Evolutionary conservation across 2,329 filamentous ascomycete species (phyloP).

Genomic region (Fusarium incarnatum): DNA sequence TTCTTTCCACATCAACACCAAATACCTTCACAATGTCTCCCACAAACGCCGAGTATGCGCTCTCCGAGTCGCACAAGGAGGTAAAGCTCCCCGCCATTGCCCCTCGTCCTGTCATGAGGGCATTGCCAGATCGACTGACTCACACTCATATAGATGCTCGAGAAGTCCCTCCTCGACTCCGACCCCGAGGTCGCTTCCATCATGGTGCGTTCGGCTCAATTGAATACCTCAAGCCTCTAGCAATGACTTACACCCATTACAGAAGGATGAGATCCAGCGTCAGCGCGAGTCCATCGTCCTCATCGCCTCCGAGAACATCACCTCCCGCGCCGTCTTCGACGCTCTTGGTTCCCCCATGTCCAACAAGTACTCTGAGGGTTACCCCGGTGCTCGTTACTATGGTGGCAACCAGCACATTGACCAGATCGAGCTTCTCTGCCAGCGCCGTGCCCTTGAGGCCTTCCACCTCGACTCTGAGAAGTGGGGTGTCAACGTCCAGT

Average conservation of each 20-base stretch:
- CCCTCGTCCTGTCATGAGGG: slow-evolving; percentile 10
- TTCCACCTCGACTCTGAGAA: slow-evolving; percentile 88
- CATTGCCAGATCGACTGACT: slow-evolving; percentile 27
- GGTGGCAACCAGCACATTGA: slow-evolving; percentile 99
- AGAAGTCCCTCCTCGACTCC: slow-evolving; percentile 90
- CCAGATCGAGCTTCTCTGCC: slow-evolving; percentile 93
- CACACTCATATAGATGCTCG: slow-evolving; percentile 77
- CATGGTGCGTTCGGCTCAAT: slow-evolving; percentile 74
- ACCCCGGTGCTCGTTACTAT: slow-evolving; percentile 98
- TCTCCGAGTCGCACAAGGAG: slow-evolving; percentile 66
- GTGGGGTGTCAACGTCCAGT: slow-evolving; percentile 99
- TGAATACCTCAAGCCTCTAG: background rate
- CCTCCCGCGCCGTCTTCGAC: slow-evolving; percentile 97
- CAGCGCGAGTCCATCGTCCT: slow-evolving; percentile 98
- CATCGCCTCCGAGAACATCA: slow-evolving; percentile 99
- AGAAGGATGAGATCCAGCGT: slow-evolving; percentile 94
- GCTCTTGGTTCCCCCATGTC: slow-evolving; percentile 94
- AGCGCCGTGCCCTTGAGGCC: slow-evolving; percentile 89
- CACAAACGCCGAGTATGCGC: slow-evolving; percentile 61
- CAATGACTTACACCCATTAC: slow-evolving; percentile 49
- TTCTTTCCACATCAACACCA: slow-evolving; percentile 20
- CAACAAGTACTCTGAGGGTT: slow-evolving; percentile 99
- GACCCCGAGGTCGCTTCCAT: slow-evolving; percentile 96
- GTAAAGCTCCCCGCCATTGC: slow-evolving; percentile 53
- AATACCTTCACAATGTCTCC: slow-evolving; percentile 54